phyloP scores from a whole-genome alignment of 345 rosid species.

The Eutrema japonicum region DNA sequence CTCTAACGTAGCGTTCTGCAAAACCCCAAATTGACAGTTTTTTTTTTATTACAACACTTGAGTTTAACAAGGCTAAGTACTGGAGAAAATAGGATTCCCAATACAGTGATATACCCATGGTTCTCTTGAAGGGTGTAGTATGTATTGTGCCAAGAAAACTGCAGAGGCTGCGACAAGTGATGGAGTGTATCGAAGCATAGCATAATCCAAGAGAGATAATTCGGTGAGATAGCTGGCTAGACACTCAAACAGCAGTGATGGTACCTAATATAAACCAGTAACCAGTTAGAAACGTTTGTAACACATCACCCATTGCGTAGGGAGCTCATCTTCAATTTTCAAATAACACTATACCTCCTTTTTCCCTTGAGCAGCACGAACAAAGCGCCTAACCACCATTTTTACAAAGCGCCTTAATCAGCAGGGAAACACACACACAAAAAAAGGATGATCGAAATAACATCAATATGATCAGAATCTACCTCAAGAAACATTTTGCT shows the following conservation, averaged over 20 bases:
- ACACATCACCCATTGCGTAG: slow-evolving; percentile 3
- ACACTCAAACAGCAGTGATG: slow-evolving; percentile 77
- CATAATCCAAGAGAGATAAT: slow-evolving; percentile 77
- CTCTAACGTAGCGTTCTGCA: slow-evolving; percentile 78
- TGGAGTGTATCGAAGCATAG: slow-evolving; percentile 74
- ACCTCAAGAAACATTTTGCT: slow-evolving; percentile 87
- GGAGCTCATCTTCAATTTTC: not conserved
- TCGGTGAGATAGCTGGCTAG: slow-evolving; percentile 79
- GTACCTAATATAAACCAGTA: slow-evolving; percentile 47
- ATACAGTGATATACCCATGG: slow-evolving; percentile 75
- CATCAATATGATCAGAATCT: slow-evolving; percentile 19
- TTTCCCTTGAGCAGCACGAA: slow-evolving; percentile 82
- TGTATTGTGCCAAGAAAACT: slow-evolving; percentile 75
- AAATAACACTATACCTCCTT: slow-evolving; percentile 60
- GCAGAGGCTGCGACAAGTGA: slow-evolving; percentile 91
- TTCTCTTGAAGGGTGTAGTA: slow-evolving; percentile 69
- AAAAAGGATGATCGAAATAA: not conserved
- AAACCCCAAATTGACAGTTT: not conserved
- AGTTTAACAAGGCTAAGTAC: slow-evolving; percentile 3
- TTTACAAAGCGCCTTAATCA: slow-evolving; percentile 17
- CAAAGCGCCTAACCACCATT: slow-evolving; percentile 66
- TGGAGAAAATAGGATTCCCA: not conserved
- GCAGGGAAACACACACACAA: not conserved
- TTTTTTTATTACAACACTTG: not conserved
- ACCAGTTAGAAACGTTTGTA: slow-evolving; percentile 4